Evolutionary conservation across 352 stramenopile genomes (phyloP), one percentile per base, ranked within the genome.

Genomic region (Elongisporangium prolatum): DNA sequence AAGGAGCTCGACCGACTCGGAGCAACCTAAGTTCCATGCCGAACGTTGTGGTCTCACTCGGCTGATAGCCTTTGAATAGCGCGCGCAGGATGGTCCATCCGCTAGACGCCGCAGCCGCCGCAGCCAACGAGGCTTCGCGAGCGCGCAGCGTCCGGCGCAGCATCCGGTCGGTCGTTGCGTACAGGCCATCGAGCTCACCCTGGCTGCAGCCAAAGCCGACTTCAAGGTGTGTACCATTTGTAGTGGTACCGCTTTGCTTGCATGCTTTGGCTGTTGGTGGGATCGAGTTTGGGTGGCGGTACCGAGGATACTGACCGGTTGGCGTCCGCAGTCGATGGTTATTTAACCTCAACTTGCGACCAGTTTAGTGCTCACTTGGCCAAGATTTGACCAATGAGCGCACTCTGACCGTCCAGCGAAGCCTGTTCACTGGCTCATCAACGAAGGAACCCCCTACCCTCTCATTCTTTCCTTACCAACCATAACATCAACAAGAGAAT

Each of bases 1-100:
- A 48, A 65, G 3, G 69, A 73, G 24, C 34, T 44, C 34, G 34
- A 44, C 34, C 34, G 34, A 44, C 34, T 44, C 34, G 34, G 34
- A 44, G 34, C 34, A 4, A 44, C 34, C 11, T 44, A 44, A 44
- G 34, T 13, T 13, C 34, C 34, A 44, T 17, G 34, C 34, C 34
- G 34, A 44, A 44, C 34, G 34, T 44, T 44, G 34, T 44, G 34
- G 34, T 44, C 34, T 44, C 34, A 44, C 34, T 44, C 34, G 34
- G 34, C 34, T 44, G 34, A 44, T 44, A 44, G 34, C 34, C 34
- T 44, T 44, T 44, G 34, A 44, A 13, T 16, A 44, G 34, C 34
- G 34, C 34, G 28, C 28, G 34, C 34, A 44, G 34, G 34, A 44
- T 44, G 34, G 34, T 44, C 34, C 34, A 44, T 44, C 55, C 16